Evolutionary conservation across 2,329 filamentous ascomycete species (phyloP).

Genomic region (Amphichorda felina): DNA sequence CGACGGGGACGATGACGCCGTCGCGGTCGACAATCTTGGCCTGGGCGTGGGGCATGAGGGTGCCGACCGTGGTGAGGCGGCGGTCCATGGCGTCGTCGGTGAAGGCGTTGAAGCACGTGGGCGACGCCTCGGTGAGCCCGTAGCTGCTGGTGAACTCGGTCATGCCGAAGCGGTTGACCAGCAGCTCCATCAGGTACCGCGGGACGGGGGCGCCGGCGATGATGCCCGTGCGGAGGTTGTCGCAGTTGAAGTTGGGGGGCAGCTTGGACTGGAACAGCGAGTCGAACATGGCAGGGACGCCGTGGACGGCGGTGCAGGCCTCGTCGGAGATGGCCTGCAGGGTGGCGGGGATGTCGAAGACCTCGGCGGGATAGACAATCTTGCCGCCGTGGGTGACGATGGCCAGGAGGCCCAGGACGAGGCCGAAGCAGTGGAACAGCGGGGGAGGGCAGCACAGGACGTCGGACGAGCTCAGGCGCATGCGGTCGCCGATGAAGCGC

Average conservation of each 20-base stretch:
- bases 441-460: conserved; percentile 72
- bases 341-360: conserved; percentile 57
- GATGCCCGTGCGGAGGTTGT: conserved; percentile 59
- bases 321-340: conserved; percentile 56
- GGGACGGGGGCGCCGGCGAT: conserved; percentile 71
- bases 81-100: conserved; percentile 57
- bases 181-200: conserved; percentile 59
- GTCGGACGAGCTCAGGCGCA: conserved; percentile 55
- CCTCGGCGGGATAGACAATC: conserved; percentile 64
- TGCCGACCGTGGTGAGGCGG: conserved; percentile 62
- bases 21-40: conserved; percentile 67
- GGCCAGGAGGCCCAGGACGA: conserved; percentile 65
- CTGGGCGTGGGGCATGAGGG: conserved; percentile 60
- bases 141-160: conserved; percentile 61
- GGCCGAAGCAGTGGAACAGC: conserved; percentile 76
- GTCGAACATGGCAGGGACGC: conserved; percentile 79
- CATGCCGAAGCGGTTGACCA: conserved; percentile 64
- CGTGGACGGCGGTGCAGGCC: conserved; percentile 63
- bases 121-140: conserved; percentile 65
- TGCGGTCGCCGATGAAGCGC: conserved; percentile 61
- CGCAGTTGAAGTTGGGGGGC: conserved; percentile 28
- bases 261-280: conserved; percentile 40
- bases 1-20: conserved; percentile 54
- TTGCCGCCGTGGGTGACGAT: conserved; percentile 63
- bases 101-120: conserved; percentile 72